Conservation (phyloP, 805 yeast genomes). For the Candida khao-thaluensis region DNA sequence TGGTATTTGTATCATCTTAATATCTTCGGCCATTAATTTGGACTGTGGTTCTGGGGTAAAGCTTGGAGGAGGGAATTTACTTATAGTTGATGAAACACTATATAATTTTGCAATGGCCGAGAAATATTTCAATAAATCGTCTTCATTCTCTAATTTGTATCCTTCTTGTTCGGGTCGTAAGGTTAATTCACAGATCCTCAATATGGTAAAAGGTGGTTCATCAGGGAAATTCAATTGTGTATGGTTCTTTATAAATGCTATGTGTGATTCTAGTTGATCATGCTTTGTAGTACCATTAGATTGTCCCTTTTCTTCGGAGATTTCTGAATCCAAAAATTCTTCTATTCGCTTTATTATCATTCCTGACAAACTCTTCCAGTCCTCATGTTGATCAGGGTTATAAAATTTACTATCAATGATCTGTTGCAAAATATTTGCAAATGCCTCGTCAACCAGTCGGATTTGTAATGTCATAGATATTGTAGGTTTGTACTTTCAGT, state of each 20-base stretch:
- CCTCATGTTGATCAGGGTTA: conserved; percentile 3
- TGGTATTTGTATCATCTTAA: conserved; percentile 28
- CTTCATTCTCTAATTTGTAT: conserved; percentile 28
- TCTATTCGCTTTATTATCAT: background rate
- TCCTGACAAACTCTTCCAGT: background rate
- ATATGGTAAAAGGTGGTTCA: conserved; percentile 48
- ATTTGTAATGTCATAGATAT: background rate
- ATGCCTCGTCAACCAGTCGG: background rate
- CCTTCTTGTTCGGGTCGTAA: conserved; percentile 37
- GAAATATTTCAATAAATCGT: conserved; percentile 41
- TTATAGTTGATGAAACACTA: conserved; percentile 28
- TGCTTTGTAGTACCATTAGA: background rate
- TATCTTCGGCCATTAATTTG: conserved; percentile 10
- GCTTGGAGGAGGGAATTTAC: conserved; percentile 23
- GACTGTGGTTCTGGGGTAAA: conserved; percentile 7
- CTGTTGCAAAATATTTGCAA: background rate
- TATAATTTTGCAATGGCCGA: conserved; percentile 39
- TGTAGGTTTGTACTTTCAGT: no score
- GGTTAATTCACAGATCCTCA: conserved; percentile 47
- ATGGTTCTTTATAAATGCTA: background rate
- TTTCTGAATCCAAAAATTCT: background rate
- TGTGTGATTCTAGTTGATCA: background rate
- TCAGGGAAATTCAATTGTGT: background rate
- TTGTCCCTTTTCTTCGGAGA: background rate
- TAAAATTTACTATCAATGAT: conserved; percentile 9